Conservation (phyloP, 164 flowering plant species). For the Tetracentron sinense region DNA sequence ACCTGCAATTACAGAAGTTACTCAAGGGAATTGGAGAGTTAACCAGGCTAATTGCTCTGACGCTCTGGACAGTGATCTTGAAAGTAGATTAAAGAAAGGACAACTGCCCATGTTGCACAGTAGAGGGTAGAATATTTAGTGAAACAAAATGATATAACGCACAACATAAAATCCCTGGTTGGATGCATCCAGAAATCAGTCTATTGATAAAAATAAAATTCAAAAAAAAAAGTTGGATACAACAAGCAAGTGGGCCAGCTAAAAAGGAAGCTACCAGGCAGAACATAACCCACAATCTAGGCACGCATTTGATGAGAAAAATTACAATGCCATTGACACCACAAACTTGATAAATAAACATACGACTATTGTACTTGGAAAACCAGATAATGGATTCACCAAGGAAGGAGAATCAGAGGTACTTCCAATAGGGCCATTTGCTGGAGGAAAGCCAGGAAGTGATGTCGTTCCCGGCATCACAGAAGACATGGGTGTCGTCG, state of each 20-base stretch:
- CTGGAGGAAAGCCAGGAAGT: constrained; percentile 45
- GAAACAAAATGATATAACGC: background rate
- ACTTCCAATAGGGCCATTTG: constrained; percentile 59
- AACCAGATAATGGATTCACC: constrained; percentile 27
- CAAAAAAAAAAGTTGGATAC: constrained; percentile 20
- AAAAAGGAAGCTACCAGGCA: constrained; percentile 6
- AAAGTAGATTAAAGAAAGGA: constrained; percentile 14
- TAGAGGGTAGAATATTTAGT: background rate
- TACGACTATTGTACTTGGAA: constrained; percentile 20
- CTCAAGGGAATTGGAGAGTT: background rate
- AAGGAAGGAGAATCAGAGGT: constrained; percentile 42
- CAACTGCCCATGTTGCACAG: constrained; percentile 1
- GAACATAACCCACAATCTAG: constrained; percentile 19
- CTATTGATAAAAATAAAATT: constrained; percentile 2
- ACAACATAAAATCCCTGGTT: background rate
- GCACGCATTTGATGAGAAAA: constrained; percentile 6
- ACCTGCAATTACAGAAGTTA: background rate
- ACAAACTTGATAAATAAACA: constrained; percentile 26
- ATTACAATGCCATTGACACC: constrained; percentile 22
- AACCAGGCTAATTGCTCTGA: background rate
- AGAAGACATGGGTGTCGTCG: constrained; percentile 35
- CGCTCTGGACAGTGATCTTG: constrained; percentile 1
- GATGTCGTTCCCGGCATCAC: constrained; percentile 36
- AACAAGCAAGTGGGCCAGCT: constrained; percentile 13
- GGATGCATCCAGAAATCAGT: constrained; percentile 8